Evolutionary conservation across 805 yeast genomes (phyloP).

Genomic region (Candida sphagnicola): DNA sequence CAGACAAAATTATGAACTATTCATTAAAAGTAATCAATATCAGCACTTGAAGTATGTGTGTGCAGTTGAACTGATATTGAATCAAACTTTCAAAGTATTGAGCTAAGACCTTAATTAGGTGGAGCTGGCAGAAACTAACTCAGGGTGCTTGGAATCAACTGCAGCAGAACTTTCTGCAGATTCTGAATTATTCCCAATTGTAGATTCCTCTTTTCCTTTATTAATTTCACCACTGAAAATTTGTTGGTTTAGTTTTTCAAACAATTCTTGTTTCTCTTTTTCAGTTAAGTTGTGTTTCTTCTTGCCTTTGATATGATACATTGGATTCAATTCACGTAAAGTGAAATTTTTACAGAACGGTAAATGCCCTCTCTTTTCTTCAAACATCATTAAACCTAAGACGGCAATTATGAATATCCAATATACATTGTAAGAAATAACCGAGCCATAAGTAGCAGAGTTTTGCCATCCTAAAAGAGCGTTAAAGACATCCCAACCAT

Average conservation of each 20-base stretch:
- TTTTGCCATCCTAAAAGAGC: constrained; percentile 97
- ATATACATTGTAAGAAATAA: constrained; percentile 81
- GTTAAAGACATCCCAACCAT: constrained; percentile 97
- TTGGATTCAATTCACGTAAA: constrained; percentile 55
- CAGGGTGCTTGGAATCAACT: background rate
- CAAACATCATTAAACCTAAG: constrained; percentile 63
- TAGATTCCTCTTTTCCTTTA: no score
- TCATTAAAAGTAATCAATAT: no score
- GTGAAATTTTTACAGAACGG: constrained; percentile 55
- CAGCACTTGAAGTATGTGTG: background rate
- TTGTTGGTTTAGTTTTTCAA: constrained; percentile 12
- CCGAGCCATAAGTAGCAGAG: constrained; percentile 91
- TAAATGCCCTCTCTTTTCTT: constrained; percentile 80
- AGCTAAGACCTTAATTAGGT: no score
- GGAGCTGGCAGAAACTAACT: background rate
- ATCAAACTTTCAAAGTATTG: no score
- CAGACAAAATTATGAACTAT: no score
- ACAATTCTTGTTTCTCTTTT: constrained; percentile 33
- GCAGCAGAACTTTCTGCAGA: background rate
- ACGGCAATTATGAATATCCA: constrained; percentile 58
- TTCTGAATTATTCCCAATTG: background rate
- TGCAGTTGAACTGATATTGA: background rate
- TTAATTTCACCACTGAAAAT: background rate
- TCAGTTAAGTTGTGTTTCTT: constrained; percentile 41
- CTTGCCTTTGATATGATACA: constrained; percentile 67